Evolutionary conservation across 371 early-diverging fungal genomes (phyloP), one percentile per base, ranked within the genome.

Genomic region (Mucor saturninus): DNA sequence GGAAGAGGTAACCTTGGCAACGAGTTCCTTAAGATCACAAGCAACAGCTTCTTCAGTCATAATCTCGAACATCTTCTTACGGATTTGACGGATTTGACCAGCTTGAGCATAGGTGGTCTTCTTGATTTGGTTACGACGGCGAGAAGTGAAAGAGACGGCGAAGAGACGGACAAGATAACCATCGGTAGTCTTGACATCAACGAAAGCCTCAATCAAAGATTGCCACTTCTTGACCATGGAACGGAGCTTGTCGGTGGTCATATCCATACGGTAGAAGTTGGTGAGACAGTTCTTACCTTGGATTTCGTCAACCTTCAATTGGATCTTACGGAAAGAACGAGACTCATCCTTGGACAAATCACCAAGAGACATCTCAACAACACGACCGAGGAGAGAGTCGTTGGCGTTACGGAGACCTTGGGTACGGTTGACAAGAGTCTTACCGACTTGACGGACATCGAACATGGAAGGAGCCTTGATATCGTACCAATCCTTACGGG

Each of bases 41-140:
- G 89, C 80, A 64, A 87, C 65, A 52, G 96, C 88, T 85, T 99
- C 97, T 65, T 90, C 87, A 71, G 85, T 88, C 85, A 99, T 94
- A 83, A 99, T 92, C 78, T 99, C 99, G 83, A 98, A 96, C 95
- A 99, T 99, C 93, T 98, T 97, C 92, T 99, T 96, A 86, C 99
- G 95, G 85, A 99, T 99, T 75, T 88, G 87, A 72, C 96, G 95
- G 86, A 98, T 95, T 86, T 99, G 99, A 65, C 96, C 86, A 72
- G 90, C 80, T 80, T 93, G 93, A 57, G 99, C 99, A 80, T 99
- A 99, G 71, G 96, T 95, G 79, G 98, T 98, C 90, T 96, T 97
- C 86, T 90, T 89, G 80, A 93, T 83, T 86, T 96, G 97, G 89
- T 90, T 89, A 57, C 84, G 85, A 71, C 93, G 89, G 71, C 95